Evolutionary conservation across 108 stramenopile genomes (phyloP).

Genomic region (Nitzschia sp.): DNA sequence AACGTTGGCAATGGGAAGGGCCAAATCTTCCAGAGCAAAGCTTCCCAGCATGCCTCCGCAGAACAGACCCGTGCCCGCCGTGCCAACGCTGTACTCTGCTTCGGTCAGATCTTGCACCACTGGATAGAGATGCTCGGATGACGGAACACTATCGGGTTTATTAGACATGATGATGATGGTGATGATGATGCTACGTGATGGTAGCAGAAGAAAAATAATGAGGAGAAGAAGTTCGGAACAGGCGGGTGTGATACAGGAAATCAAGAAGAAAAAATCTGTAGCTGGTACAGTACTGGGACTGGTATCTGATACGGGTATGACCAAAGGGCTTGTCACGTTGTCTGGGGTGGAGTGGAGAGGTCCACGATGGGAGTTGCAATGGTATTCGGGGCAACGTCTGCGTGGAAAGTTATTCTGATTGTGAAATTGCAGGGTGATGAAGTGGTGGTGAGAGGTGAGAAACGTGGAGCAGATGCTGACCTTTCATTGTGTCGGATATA

Average conservation of each 20-base stretch:
- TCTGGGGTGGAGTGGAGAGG: neutral
- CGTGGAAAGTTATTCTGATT: too few species aligned
- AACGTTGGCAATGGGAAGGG: conserved; percentile 1
- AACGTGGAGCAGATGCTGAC: too few species aligned
- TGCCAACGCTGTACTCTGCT: conserved; percentile 8
- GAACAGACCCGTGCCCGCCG: neutral
- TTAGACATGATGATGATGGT: neutral
- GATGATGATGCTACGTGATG: neutral
- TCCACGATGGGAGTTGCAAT: neutral
- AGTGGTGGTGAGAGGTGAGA: too few species aligned
- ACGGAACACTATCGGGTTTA: neutral
- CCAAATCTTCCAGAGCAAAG: conserved; percentile 23
- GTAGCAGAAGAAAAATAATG: too few species aligned
- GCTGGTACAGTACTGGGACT: too few species aligned
- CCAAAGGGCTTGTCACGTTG: neutral
- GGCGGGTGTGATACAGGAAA: too few species aligned
- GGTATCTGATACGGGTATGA: too few species aligned
- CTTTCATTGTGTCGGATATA: too few species aligned
- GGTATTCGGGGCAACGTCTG: too few species aligned
- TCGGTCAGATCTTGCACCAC: conserved; percentile 25
- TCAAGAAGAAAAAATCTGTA: too few species aligned
- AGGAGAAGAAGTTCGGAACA: too few species aligned
- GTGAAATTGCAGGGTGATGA: too few species aligned
- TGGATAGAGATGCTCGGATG: conserved; percentile 8
- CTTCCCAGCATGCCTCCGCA: conserved; percentile 4